phyloP scores from a whole-genome alignment of 805 yeast species.

The Crinitomyces ghanaensis region DNA sequence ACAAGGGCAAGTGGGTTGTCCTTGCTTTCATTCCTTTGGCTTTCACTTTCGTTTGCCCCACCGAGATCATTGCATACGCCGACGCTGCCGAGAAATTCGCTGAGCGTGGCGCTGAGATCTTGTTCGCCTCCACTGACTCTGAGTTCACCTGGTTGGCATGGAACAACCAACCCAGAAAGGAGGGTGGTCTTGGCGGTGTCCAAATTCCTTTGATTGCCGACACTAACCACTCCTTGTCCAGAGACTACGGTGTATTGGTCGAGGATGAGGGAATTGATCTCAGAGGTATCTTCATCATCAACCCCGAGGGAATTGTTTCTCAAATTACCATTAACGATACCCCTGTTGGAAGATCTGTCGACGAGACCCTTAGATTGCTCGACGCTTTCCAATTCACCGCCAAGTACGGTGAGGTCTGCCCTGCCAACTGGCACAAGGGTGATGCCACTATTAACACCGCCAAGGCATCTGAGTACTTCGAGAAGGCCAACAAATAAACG shows the following conservation, averaged over 20 bases:
- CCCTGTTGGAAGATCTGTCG: constrained; percentile 98
- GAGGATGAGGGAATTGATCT: constrained; percentile 95
- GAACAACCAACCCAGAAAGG: constrained; percentile 94
- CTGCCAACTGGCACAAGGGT: constrained; percentile 99
- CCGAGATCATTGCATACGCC: constrained; percentile 97
- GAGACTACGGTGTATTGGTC: constrained; percentile 93
- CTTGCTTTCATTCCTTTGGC: constrained; percentile 97
- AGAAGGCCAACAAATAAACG: constrained; percentile 45
- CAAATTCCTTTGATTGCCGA: constrained; percentile 92
- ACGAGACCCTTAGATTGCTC: constrained; percentile 91
- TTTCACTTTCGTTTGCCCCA: constrained; percentile 98
- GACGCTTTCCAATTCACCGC: constrained; percentile 99
- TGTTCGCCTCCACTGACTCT: constrained; percentile 97
- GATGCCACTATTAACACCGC: constrained; percentile 76
- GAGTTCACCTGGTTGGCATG: constrained; percentile 96
- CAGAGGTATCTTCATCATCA: constrained; percentile 97
- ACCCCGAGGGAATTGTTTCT: constrained; percentile 90
- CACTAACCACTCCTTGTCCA: constrained; percentile 89
- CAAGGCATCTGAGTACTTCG: constrained; percentile 71
- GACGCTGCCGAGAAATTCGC: constrained; percentile 86
- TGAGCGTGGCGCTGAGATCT: constrained; percentile 75
- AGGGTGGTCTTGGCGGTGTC: constrained; percentile 96
- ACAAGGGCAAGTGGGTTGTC: constrained; percentile 96
- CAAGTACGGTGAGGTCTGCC: constrained; percentile 98
- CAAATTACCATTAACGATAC: constrained; percentile 97